Percentiles rank a stretch among this genome's conserved stretches.
These are phyloP conservation scores for Suhomyces coccinellae DNA, from an alignment of 1,139 yeast genomes.

Conservation along the genomic window DNA sequence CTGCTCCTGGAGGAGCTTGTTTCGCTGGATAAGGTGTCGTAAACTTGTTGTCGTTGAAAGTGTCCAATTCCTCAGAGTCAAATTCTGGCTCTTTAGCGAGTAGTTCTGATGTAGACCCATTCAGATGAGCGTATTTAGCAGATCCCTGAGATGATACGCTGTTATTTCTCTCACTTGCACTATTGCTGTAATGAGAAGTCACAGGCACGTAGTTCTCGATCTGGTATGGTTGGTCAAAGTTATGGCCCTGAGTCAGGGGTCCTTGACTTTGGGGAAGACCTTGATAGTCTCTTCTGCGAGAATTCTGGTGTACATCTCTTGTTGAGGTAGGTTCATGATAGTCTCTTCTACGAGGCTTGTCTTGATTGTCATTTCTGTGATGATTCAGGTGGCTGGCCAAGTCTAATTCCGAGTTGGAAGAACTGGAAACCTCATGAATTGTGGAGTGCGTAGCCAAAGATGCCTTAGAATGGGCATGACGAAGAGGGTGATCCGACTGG, in stretches of 20 bases:
- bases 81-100: not conserved
- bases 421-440: not conserved
- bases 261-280: not conserved
- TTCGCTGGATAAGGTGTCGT: slow-evolving; percentile 4
- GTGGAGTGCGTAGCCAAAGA: not conserved
- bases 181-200: not conserved
- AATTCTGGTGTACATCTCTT: not conserved
- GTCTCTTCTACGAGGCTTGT: not conserved
- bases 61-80: not conserved
- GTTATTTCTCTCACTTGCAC: slow-evolving; percentile 2
- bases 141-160: slow-evolving; percentile 6
- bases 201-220: not conserved
- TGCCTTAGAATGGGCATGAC: not conserved
- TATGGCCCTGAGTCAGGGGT: not conserved
- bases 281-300: not conserved
- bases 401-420: not conserved
- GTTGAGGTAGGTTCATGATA: too few species aligned
- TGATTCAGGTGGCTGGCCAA: not conserved
- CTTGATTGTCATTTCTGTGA: not conserved
- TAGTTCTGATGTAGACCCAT: slow-evolving; percentile 3
- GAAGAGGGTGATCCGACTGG: not conserved
- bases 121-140: not conserved
- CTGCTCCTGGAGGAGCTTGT: slow-evolving; percentile 2
- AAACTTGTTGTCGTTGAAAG: not conserved
- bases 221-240: not conserved